Conservation (phyloP, 2,329 filamentous ascomycete genomes). For the Alternaria angustiovoidea region DNA sequence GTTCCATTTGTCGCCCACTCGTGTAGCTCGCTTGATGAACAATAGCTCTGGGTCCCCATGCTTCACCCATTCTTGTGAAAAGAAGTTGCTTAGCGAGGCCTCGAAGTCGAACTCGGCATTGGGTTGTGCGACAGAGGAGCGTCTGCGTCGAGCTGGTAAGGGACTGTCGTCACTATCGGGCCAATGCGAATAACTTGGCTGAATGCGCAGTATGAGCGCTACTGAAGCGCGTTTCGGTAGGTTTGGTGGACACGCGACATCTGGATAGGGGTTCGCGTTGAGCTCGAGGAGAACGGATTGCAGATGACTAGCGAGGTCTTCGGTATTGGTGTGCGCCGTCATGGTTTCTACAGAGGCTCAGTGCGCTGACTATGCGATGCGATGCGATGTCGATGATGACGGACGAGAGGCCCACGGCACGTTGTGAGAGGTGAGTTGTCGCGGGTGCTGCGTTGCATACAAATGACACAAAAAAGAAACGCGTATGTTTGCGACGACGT, state of each 20-base stretch:
- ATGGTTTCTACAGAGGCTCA: conserved; percentile 18
- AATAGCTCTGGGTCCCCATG: conserved; percentile 72
- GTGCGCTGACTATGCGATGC: not conserved
- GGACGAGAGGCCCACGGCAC: not conserved
- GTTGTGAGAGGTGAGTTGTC: not conserved
- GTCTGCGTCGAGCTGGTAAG: conserved; percentile 30
- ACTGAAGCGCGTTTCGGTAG: conserved; percentile 70
- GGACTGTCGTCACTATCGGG: conserved; percentile 48
- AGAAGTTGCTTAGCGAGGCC: conserved; percentile 65
- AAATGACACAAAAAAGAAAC: not conserved
- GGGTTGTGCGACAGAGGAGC: conserved; percentile 34
- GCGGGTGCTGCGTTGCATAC: not conserved
- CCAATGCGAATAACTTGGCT: conserved; percentile 65
- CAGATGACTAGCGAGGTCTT: conserved; percentile 51
- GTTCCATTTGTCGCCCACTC: conserved; percentile 73
- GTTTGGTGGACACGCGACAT: conserved; percentile 58
- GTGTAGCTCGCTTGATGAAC: conserved; percentile 73
- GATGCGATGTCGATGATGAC: not conserved
- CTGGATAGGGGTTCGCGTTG: conserved; percentile 57
- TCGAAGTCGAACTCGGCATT: conserved; percentile 43
- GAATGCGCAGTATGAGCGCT: conserved; percentile 69
- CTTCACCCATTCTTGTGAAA: conserved; percentile 70
- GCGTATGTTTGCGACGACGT: not conserved
- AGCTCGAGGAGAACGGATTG: conserved; percentile 55
- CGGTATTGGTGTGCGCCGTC: conserved; percentile 27